These are phyloP conservation scores for Pseudogymnoascus pannorum DNA, from an alignment of 2,329 filamentous ascomycete species.

Conservation along the genomic window DNA sequence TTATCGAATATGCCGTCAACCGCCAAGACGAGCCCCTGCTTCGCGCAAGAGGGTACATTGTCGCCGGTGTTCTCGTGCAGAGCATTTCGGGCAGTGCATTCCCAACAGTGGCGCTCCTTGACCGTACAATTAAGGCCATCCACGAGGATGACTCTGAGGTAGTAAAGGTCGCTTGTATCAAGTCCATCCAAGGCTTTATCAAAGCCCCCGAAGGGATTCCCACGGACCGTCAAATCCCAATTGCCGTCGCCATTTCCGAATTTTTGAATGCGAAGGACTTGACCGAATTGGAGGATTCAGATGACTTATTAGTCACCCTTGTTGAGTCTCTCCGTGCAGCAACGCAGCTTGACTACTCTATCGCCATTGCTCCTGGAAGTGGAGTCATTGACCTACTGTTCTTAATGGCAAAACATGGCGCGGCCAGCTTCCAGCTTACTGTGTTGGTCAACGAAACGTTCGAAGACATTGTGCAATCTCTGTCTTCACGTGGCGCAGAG, in stretches of 20 bases:
- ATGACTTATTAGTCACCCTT: constrained; percentile 85
- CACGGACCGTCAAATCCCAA: constrained; percentile 50
- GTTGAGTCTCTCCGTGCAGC: constrained; percentile 79
- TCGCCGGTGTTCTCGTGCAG: constrained; percentile 71
- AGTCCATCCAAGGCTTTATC: constrained; percentile 66
- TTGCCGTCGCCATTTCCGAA: constrained; percentile 54
- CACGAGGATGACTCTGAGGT: constrained; percentile 72
- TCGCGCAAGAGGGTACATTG: constrained; percentile 77
- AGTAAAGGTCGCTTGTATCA: constrained; percentile 86
- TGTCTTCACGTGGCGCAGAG: constrained; percentile 57
- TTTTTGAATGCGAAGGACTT: constrained; percentile 78
- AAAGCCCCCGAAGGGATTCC: constrained; percentile 42
- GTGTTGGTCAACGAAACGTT: constrained; percentile 85
- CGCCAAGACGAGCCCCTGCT: constrained; percentile 66
- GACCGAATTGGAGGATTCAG: constrained; percentile 75
- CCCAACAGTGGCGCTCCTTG: constrained; percentile 55
- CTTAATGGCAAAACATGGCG: constrained; percentile 78
- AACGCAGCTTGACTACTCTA: constrained; percentile 69
- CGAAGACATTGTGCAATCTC: constrained; percentile 70
- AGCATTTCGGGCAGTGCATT: constrained; percentile 52
- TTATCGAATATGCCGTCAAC: constrained; percentile 71
- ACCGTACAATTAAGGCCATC: constrained; percentile 69
- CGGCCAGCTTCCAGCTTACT: constrained; percentile 83
- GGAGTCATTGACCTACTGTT: constrained; percentile 80
- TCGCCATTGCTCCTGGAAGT: constrained; percentile 64